These are phyloP conservation scores for Thozetella sp. DNA, from an alignment of 495 filamentous ascomycete species.

Conservation along the genomic window DNA sequence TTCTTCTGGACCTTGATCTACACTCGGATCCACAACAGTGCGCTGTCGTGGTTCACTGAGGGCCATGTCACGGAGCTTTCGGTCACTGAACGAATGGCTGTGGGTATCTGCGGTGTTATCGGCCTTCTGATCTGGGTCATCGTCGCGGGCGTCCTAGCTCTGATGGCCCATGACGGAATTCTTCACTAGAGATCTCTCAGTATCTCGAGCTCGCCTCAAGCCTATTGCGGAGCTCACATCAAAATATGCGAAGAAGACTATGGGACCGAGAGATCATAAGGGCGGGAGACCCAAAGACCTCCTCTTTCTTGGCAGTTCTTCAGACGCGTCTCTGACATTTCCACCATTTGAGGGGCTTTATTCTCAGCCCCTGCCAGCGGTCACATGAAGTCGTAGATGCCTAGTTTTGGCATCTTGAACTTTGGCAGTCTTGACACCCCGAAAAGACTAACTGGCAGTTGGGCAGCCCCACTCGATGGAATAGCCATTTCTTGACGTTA, in stretches of 20 bases:
- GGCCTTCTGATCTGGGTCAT: background rate
- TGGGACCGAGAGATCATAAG: no score
- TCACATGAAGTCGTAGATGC: background rate
- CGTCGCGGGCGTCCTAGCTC: background rate
- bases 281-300: background rate
- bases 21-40: background rate
- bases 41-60: background rate
- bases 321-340: background rate
- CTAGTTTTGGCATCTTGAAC: background rate
- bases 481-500: no score
- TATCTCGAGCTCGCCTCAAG: background rate
- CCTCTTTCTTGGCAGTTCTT: background rate
- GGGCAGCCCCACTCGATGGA: no score
- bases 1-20: slow-evolving; percentile 1
- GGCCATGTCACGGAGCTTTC: background rate
- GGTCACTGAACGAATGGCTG: background rate
- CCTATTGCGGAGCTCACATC: no score
- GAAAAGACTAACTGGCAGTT: no score
- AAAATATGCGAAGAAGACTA: no score
- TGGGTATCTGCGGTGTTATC: background rate
- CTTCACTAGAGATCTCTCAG: background rate
- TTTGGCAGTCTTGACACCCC: no score
- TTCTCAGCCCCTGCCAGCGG: background rate
- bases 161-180: background rate
- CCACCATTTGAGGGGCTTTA: no score